These are phyloP conservation scores for Ploettnerulaceae sp. DNA, from an alignment of 2,329 filamentous ascomycete genomes.

Conservation along the genomic window DNA sequence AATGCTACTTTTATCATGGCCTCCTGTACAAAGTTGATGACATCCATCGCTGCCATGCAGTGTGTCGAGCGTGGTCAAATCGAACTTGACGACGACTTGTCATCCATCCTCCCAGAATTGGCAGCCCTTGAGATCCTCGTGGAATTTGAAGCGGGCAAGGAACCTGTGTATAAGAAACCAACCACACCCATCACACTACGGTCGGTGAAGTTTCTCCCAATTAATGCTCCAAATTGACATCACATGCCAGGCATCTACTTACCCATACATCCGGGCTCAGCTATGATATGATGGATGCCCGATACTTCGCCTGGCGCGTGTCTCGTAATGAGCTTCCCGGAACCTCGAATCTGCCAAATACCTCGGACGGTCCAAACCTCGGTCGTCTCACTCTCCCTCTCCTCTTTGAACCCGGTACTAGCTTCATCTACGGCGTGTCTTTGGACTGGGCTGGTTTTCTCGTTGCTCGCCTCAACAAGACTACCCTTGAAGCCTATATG, in stretches of 20 bases:
- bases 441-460: conserved; percentile 51
- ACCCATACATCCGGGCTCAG: conserved; percentile 22
- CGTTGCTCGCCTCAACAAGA: conserved; percentile 37
- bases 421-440: conserved; percentile 53
- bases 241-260: conserved; percentile 13
- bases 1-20: conserved; percentile 46
- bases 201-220: conserved; percentile 10
- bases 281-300: conserved; percentile 16
- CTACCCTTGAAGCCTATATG: conserved; percentile 22
- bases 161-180: conserved; percentile 15
- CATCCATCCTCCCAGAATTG: conserved; percentile 21
- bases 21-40: conserved; percentile 53
- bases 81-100: conserved; percentile 41
- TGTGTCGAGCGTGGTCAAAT: conserved; percentile 48
- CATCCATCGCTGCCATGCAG: conserved; percentile 49
- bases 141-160: conserved; percentile 19
- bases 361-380: conserved; percentile 3
- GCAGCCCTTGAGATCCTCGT: conserved; percentile 22
- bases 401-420: conserved; percentile 57
- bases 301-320: conserved; percentile 6
- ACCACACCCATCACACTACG: conserved; percentile 22
- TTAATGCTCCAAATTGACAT: neutral
- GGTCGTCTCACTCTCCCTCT: conserved; percentile 39
- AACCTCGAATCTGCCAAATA: too few species aligned
- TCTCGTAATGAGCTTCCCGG: conserved; percentile 4